Base-by-base conservation (phyloP, 176 grass and related monocot species). In the Lolium multiflorum region DNA sequence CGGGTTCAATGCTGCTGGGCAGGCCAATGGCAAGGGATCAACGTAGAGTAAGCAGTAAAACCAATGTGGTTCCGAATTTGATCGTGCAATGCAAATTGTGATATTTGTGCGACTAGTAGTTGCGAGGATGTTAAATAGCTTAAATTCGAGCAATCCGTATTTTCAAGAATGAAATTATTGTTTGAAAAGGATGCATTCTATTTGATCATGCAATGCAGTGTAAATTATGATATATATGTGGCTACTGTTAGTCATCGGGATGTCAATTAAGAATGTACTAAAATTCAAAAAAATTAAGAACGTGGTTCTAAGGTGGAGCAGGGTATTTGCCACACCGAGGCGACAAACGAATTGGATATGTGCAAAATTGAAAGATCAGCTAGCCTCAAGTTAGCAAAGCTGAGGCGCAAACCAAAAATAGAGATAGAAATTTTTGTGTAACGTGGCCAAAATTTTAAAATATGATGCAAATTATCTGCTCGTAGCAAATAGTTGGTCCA, bases 1-100 rank as follows among this genome's bases (percentile, higher is more conserved):
- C 38, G 81, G 75, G 59, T 75, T 65, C 50, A 61, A 71, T 20
- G 24, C 38, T 26, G 55, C 25, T n/a, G 69, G 68, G 6, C 78
- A 8, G 17, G 37, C 18, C 54, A 12, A 43, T 15, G 43, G 28
- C 38, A 48, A 20, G 48, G 37, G 67, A 5, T 75, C 17, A 4
- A 7, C n/a, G 8, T 80, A 64, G 43, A 10, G 13, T 78, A 16
- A 3, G 31, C 26, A 20, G 6, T 15, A 56, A 4, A 31, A 20
- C 4, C n/a, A n/a, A 12, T 18, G 18, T 1, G 13, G 58, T 22
- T 88, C 67, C 8, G 3, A 7, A 37, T 54, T 54, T 54, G 51
- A 72, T 81, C 18, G 24, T 52, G 44, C 46, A 16, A 38, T 78
- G 51, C 57, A 54, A 54, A 56, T 69, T 15, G 26, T 67, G 64